These are phyloP conservation scores for Thielaviopsis punctulata DNA, from an alignment of 2,329 filamentous ascomycete genomes.

Conservation along the genomic window DNA sequence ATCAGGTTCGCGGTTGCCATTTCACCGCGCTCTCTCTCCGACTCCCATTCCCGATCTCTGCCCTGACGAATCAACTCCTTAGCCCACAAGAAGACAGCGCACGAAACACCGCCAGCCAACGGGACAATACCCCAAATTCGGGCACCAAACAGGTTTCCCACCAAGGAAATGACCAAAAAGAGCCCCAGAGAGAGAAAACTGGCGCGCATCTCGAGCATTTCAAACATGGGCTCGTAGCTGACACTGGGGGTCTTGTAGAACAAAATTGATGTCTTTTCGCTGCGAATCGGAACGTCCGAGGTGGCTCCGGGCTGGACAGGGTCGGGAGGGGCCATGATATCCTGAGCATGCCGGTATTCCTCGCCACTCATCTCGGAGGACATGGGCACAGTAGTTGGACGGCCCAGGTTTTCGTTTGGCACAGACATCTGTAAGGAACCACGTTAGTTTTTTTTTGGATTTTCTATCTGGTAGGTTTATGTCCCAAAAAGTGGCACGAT, in stretches of 20 bases:
- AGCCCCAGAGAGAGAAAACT: slow-evolving; percentile 52
- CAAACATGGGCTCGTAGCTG: slow-evolving; percentile 80
- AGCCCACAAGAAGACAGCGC: slow-evolving; percentile 75
- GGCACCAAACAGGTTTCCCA: slow-evolving; percentile 68
- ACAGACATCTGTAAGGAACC: slow-evolving; percentile 45
- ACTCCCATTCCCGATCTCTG: slow-evolving; percentile 71
- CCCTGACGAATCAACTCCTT: slow-evolving; percentile 75
- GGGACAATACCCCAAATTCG: slow-evolving; percentile 61
- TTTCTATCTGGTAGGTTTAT: too few species aligned
- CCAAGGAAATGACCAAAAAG: slow-evolving; percentile 53
- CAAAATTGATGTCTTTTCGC: slow-evolving; percentile 89
- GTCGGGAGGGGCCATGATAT: slow-evolving; percentile 79
- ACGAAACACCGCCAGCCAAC: slow-evolving; percentile 51
- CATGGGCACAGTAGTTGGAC: slow-evolving; percentile 54
- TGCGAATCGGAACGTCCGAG: slow-evolving; percentile 85
- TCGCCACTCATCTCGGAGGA: slow-evolving; percentile 52
- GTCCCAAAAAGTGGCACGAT: background rate
- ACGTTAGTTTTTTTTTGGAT: background rate
- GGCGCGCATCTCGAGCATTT: slow-evolving; percentile 56
- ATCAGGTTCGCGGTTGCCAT: slow-evolving; percentile 77
- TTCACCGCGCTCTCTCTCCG: slow-evolving; percentile 69
- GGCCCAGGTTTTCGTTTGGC: slow-evolving; percentile 76
- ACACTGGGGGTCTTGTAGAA: slow-evolving; percentile 89
- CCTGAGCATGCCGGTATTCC: slow-evolving; percentile 73
- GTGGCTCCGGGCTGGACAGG: slow-evolving; percentile 68